Base-by-base conservation (phyloP, 306 rosid genomes). In the Morella rubra region DNA sequence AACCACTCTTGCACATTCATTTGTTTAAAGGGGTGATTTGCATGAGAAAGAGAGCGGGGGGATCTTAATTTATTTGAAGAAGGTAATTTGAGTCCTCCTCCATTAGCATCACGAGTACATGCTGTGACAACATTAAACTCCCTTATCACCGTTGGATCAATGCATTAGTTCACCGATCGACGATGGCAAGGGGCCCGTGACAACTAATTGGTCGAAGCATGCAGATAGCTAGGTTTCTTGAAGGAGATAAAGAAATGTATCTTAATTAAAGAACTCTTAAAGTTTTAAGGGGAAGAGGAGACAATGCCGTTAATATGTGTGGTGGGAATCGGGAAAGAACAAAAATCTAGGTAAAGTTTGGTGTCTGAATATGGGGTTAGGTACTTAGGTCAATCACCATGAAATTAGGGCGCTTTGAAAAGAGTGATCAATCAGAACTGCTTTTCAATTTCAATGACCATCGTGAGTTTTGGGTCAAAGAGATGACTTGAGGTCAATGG, bases 321-420 rank as follows among this genome's bases (percentile, higher is more conserved):
- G 83, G 81, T 83, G 86, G 83, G 78, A 83, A 79, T 71, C 75
- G 81, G 58, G 81, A 72, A 79, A 75, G 83, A 79, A 75, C 86
- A 79, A 66, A 83, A 72, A 65, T 83, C 76, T 79, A 79, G 81
- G 83, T 60, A 65, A 56, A 75, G 72, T 79, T 70, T 79, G 81
- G 78, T 75, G 67, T 59, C 64, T 49, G 18, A 74, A 82, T 83
- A 82, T 74, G 73, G 80, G 52, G 52, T 49, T 49, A 49, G 52
- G 52, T 49, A 49, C 52, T 83, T 55, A 75, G 86, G 83, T 79
- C 83, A 83, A 83, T 83, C 83, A 65, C 81, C 81, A 83, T 75
- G 81, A 83, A 83, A 64, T 79, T 75, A 83, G 81, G 86, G 81
- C 61, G 74, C 74, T 65, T 74, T 73, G 73, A 47, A 75, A 73